These are phyloP conservation scores for Colletotrichum higginsianum DNA, from an alignment of 2,329 filamentous ascomycete species.

Conservation along the genomic window DNA sequence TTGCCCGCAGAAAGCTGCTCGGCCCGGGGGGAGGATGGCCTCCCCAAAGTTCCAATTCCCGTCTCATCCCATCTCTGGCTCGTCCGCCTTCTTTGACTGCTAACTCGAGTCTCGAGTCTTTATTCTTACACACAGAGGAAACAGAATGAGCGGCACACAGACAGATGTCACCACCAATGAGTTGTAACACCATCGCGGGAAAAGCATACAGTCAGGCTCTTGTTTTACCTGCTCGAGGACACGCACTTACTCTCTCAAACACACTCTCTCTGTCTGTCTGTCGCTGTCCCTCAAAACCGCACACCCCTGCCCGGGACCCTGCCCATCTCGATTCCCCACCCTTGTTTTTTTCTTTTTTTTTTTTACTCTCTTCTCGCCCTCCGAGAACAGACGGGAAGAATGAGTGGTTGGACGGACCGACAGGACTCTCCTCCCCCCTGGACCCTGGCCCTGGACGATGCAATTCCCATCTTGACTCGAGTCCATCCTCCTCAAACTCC, in stretches of 20 bases:
- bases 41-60: not conserved
- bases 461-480: slow-evolving; percentile 33
- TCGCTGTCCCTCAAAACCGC: not conserved
- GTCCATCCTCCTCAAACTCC: slow-evolving; percentile 28
- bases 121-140: too few relatives aligned
- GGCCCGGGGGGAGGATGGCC: too few relatives aligned
- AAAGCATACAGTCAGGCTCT: not conserved
- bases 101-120: too few relatives aligned
- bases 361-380: too few relatives aligned
- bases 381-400: slow-evolving; percentile 17
- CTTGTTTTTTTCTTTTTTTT: slow-evolving; percentile 21
- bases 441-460: slow-evolving; percentile 19
- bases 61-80: slow-evolving; percentile 13
- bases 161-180: too few relatives aligned
- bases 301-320: slow-evolving; percentile 24
- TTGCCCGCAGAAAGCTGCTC: too few relatives aligned
- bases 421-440: slow-evolving; percentile 1
- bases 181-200: too few relatives aligned
- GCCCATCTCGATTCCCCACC: slow-evolving; percentile 32
- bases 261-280: too few relatives aligned
- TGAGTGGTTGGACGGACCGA: too few relatives aligned
- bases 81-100: not conserved
- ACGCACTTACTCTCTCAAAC: too few relatives aligned
- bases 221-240: not conserved
- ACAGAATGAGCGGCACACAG: too few relatives aligned